Evolutionary conservation across 345 rosid species (phyloP).

Genomic region (Gossypium longicalyx): DNA sequence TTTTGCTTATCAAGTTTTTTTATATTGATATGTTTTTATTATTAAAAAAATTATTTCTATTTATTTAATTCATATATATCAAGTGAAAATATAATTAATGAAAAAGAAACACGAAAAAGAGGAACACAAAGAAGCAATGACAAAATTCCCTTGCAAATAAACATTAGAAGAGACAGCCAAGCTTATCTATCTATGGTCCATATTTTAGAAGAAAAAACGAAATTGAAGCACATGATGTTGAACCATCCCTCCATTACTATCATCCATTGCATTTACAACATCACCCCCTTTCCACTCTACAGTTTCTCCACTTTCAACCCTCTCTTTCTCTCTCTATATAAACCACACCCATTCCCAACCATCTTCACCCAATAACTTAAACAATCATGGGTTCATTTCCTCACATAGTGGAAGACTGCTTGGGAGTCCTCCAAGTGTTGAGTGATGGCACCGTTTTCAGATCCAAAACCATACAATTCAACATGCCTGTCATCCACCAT

Average conservation of each 20-base stretch:
- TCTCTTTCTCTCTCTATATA: not conserved
- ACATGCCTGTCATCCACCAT: constrained; percentile 22
- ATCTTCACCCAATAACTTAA: not conserved
- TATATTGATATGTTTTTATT: too few relatives aligned
- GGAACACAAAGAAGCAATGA: not conserved
- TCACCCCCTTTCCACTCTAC: not conserved
- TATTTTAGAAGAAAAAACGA: not conserved
- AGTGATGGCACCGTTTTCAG: constrained; percentile 61
- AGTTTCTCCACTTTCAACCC: constrained; percentile 3
- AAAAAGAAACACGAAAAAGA: not conserved
- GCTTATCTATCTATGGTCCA: not conserved
- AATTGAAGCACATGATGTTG: not conserved
- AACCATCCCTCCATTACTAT: not conserved
- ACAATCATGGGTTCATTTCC: constrained; percentile 46
- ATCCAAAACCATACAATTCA: constrained; percentile 29
- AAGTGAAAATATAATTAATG: not conserved
- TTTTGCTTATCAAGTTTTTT: too few relatives aligned
- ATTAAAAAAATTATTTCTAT: too few relatives aligned
- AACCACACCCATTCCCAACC: not conserved
- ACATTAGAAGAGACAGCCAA: not conserved
- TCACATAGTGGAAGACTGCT: constrained; percentile 60
- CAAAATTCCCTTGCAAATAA: not conserved
- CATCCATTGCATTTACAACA: constrained; percentile 13
- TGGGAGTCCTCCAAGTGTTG: constrained; percentile 54
- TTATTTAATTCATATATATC: not conserved